Conservation (phyloP, 495 filamentous ascomycete species). For the Penicillium malachiteum region DNA sequence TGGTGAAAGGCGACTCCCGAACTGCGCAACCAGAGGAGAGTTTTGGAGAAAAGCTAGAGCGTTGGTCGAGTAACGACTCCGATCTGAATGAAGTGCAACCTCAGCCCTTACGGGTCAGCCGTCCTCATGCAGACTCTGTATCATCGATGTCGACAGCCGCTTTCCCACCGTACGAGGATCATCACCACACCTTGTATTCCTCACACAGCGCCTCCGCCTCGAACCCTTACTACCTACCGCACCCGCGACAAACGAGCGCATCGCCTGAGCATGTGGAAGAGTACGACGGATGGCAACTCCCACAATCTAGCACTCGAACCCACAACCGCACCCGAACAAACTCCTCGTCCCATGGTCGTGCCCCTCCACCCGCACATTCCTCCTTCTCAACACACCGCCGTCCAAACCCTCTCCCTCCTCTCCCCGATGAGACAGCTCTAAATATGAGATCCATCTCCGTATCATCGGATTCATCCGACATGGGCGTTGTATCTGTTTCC, state of each 20-base stretch:
- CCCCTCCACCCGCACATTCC: slow-evolving; percentile 24
- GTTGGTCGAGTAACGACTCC: slow-evolving; percentile 32
- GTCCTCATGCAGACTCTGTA: slow-evolving; percentile 28
- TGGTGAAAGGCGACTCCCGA: slow-evolving; percentile 72
- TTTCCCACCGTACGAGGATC: slow-evolving; percentile 36
- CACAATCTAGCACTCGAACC: background rate
- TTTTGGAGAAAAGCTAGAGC: slow-evolving; percentile 34
- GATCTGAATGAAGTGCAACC: slow-evolving; percentile 19
- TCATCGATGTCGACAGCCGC: slow-evolving; percentile 34
- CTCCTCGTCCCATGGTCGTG: slow-evolving; percentile 19
- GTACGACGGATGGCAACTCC: slow-evolving; percentile 13
- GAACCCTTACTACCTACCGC: slow-evolving; percentile 27
- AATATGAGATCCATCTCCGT: slow-evolving; percentile 20
- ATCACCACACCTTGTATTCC: slow-evolving; percentile 23
- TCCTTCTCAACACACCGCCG: slow-evolving; percentile 30
- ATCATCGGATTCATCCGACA: slow-evolving; percentile 20
- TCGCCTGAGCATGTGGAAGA: slow-evolving; percentile 16
- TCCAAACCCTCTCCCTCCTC: slow-evolving; percentile 30
- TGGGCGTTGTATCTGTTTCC: slow-evolving; percentile 22
- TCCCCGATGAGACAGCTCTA: slow-evolving; percentile 24
- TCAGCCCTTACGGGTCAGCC: slow-evolving; percentile 8
- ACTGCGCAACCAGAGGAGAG: slow-evolving; percentile 20
- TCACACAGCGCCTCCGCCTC: slow-evolving; percentile 9
- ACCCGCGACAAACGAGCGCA: slow-evolving; percentile 7
- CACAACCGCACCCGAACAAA: slow-evolving; percentile 22